Evolutionary conservation across 129 eudicot species (phyloP).

Genomic region (Flaveria linearis): DNA sequence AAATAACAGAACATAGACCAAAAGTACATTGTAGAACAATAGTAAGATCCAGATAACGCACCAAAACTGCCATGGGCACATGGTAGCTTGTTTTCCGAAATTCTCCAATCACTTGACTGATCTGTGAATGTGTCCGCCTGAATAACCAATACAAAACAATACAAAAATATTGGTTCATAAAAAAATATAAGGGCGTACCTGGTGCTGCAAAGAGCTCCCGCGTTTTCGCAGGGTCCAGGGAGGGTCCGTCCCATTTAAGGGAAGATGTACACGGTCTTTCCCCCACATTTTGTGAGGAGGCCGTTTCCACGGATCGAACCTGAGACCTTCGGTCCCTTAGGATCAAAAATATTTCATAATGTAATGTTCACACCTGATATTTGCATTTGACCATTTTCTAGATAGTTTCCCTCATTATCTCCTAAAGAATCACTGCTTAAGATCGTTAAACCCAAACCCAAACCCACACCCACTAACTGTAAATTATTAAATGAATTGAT

Average conservation of each 20-base stretch:
- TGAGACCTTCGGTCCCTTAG: too few species aligned
- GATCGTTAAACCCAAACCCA: neutral
- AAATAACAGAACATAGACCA: neutral
- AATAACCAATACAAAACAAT: conserved; percentile 28
- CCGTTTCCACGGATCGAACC: too few species aligned
- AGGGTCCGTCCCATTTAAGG: too few species aligned
- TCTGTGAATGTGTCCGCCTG: conserved; percentile 94
- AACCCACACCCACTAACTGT: neutral
- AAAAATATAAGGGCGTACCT: too few species aligned
- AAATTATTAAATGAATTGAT: too few species aligned
- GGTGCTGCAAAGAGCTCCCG: too few species aligned
- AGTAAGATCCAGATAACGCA: conserved; percentile 32
- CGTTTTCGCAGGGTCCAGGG: too few species aligned
- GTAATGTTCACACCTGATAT: neutral
- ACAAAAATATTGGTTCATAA: neutral
- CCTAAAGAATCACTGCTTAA: neutral
- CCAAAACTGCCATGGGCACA: conserved; percentile 95
- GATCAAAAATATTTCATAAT: neutral
- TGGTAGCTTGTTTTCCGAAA: conserved; percentile 79
- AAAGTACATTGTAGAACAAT: conserved; percentile 7
- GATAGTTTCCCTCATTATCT: neutral
- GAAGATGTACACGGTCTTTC: too few species aligned
- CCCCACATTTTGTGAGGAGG: too few species aligned
- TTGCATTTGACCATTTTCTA: conserved; percentile 13
- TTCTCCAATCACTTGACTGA: conserved; percentile 82